Base-by-base conservation (phyloP, 257 asterid species). In the Scutellaria baicalensis region DNA sequence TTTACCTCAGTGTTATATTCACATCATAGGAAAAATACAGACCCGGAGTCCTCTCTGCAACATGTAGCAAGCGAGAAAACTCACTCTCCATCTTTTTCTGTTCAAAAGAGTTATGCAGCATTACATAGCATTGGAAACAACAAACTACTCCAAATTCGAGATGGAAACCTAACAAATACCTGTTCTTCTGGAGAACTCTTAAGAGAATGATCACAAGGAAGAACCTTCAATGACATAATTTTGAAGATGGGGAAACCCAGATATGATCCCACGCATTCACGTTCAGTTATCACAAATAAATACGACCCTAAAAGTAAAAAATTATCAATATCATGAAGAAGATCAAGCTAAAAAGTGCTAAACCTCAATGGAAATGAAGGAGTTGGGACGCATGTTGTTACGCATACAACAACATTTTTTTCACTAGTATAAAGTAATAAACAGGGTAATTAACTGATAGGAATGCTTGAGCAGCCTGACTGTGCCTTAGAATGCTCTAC, bases 21-120 rank as follows among this genome's bases (percentile, higher is more conserved):
- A 89, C 96, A 71, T 95, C 95, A 74, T 95, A 89, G 58, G 99
- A 95, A 82, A 92, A 95, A 79, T 84, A 95, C 64, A 95, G 86
- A 63, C 97, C 97, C 68, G 80, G 85, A 77, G 87, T 86, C 83
- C 73, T 80, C 88, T 91, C 97, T 73, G 96, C 94, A 78, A 92
- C 89, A 78, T 78, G 86, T 68, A 95, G 88, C 83, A 95, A 79
- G 81, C 86, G 85, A 56, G 87, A 82, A 89, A 92, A 89, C 88
- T 89, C 96, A 64, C 79, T 78, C 84, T 95, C 98, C 96, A 81
- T 83, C 80, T 83, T 89, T 84, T 88, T 95, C 98, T 95, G 98
- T 70, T 63, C 83, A 76, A 63, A 73, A 60, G 80, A 57, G 73
- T 63, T 50, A 39, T 21, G 72, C 13, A 64, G 72, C 13, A 64